Conservation (phyloP, 78 protist species). For the Isochrysis galbana region DNA sequence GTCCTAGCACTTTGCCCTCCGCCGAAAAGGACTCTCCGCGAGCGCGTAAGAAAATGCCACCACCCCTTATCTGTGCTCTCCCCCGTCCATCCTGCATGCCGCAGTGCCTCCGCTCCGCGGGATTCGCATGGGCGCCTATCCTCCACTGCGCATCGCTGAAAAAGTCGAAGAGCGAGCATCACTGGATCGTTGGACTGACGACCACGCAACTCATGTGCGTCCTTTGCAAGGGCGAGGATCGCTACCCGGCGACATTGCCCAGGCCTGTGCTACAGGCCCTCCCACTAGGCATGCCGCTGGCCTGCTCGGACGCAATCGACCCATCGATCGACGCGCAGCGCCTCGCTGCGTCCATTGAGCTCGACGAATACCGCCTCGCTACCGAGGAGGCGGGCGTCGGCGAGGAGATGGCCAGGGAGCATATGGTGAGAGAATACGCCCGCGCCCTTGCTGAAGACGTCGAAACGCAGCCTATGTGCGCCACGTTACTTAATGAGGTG, state of each 20-base stretch:
- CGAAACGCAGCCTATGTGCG: background rate
- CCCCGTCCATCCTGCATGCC: too few relatives aligned
- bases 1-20: too few relatives aligned
- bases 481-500: background rate
- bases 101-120: background rate
- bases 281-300: background rate
- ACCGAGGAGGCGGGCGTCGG: background rate
- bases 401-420: background rate
- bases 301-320: background rate
- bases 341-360: background rate
- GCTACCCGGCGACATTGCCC: background rate
- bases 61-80: too few relatives aligned
- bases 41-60: too few relatives aligned
- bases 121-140: background rate
- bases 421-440: background rate
- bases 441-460: background rate
- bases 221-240: background rate
- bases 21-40: too few relatives aligned
- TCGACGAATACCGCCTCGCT: background rate
- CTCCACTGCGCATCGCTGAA: background rate
- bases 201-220: background rate
- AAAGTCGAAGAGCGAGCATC: constrained; percentile 1
- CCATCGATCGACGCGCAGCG: background rate
- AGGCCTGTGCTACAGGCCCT: background rate
- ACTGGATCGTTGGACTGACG: constrained; percentile 6